A percentile compares a stretch with the other conserved stretches of the same genome.
These are phyloP conservation scores for Pistacia vera DNA, from an alignment of 345 rosid genomes.

Conservation along the genomic window DNA sequence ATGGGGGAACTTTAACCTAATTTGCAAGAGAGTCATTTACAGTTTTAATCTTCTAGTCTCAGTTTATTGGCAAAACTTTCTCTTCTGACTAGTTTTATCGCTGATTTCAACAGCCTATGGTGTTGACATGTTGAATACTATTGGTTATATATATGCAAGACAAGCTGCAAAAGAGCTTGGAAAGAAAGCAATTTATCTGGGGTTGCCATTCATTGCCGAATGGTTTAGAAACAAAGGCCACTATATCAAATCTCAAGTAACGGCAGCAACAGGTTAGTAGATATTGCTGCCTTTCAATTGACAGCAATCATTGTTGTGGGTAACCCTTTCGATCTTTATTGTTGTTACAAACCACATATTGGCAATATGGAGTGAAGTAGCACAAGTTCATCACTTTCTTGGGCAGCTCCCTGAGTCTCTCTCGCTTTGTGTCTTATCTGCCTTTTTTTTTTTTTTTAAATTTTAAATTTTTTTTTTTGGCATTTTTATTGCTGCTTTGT, in stretches of 20 bases:
- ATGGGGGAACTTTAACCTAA: neutral
- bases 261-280: slow-evolving; percentile 92
- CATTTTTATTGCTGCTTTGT: neutral
- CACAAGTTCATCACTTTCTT: neutral
- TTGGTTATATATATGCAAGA: slow-evolving; percentile 88
- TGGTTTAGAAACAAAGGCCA: slow-evolving; percentile 99
- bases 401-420: neutral
- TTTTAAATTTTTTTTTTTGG: too few relatives aligned
- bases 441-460: neutral
- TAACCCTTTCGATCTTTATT: slow-evolving; percentile 10
- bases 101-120: slow-evolving; percentile 75
- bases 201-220: slow-evolving; percentile 93
- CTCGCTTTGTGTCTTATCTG: neutral
- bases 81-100: slow-evolving; percentile 14
- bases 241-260: slow-evolving; percentile 91
- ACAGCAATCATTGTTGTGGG: slow-evolving; percentile 6
- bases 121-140: slow-evolving; percentile 90
- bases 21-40: neutral
- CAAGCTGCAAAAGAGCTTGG: slow-evolving; percentile 99
- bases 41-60: slow-evolving; percentile 18
- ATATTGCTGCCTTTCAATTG: slow-evolving; percentile 18
- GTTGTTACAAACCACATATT: slow-evolving; percentile 1
- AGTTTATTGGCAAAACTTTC: slow-evolving; percentile 11
- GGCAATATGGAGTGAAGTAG: slow-evolving; percentile 10
- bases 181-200: slow-evolving; percentile 78